Percentiles rank a stretch among this genome's conserved stretches.
Evolutionary conservation across 1,284 basidiomycete genomes (phyloP).

Genomic region (Cystobasidiaceae sp.): DNA sequence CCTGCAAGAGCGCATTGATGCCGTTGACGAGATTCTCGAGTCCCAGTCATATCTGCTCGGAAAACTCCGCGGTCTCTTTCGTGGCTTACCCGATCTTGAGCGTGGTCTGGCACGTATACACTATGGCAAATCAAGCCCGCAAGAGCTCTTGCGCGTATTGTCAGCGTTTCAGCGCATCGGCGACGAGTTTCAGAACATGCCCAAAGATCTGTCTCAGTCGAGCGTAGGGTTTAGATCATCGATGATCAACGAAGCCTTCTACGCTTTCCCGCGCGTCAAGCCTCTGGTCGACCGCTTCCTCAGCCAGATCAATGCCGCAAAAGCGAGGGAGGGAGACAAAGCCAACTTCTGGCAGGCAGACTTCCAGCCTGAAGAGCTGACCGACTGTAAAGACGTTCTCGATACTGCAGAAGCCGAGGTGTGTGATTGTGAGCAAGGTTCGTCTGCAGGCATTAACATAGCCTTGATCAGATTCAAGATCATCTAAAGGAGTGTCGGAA

Average conservation of each 20-base stretch:
- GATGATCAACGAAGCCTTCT: slow-evolving; percentile 67
- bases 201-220: slow-evolving; percentile 13
- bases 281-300: slow-evolving; percentile 58
- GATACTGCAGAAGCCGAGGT: slow-evolving; percentile 66
- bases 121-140: slow-evolving; percentile 73
- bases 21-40: slow-evolving; percentile 74
- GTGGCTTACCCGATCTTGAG: slow-evolving; percentile 77
- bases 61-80: slow-evolving; percentile 64
- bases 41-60: slow-evolving; percentile 52
- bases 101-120: slow-evolving; percentile 82
- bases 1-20: slow-evolving; percentile 70
- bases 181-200: slow-evolving; percentile 58
- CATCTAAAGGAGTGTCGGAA: slow-evolving; percentile 72
- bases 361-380: slow-evolving; percentile 31
- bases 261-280: slow-evolving; percentile 62
- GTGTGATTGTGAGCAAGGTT: not conserved
- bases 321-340: slow-evolving; percentile 65
- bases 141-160: slow-evolving; percentile 73
- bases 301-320: slow-evolving; percentile 58
- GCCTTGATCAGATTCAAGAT: slow-evolving; percentile 48
- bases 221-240: slow-evolving; percentile 57
- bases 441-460: too few species aligned
- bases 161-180: slow-evolving; percentile 69
- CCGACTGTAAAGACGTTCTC: slow-evolving; percentile 52
- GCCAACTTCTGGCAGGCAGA: slow-evolving; percentile 55